Conservation (phyloP, 805 yeast species). For the Ogataea ramenticola region DNA sequence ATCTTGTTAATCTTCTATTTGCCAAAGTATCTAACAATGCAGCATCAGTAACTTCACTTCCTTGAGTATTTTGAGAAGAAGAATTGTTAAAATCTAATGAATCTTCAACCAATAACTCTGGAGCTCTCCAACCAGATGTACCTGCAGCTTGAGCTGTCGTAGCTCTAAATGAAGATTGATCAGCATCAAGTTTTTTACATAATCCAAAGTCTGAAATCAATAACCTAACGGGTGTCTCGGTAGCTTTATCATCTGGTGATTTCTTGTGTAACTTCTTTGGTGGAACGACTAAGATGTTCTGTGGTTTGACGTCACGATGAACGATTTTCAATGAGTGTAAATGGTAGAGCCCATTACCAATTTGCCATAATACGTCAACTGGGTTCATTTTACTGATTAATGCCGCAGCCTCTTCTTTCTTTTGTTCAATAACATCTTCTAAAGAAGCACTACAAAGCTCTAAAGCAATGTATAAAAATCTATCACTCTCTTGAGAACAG, state of each 20-base stretch:
- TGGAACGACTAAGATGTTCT: constrained; percentile 79
- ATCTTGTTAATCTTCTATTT: constrained; percentile 66
- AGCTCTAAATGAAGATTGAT: constrained; percentile 88
- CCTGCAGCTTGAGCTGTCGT: constrained; percentile 93
- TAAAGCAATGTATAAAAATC: constrained; percentile 85
- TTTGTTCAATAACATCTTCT: constrained; percentile 68
- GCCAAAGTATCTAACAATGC: constrained; percentile 32
- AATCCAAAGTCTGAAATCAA: constrained; percentile 94
- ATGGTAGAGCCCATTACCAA: constrained; percentile 79
- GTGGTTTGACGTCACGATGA: constrained; percentile 93
- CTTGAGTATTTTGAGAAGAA: constrained; percentile 52
- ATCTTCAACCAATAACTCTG: constrained; percentile 60
- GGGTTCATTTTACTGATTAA: constrained; percentile 38
- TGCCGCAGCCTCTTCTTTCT: constrained; percentile 31
- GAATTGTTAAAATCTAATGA: constrained; percentile 30
- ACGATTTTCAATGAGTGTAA: constrained; percentile 86
- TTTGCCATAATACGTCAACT: constrained; percentile 57
- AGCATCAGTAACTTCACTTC: constrained; percentile 15
- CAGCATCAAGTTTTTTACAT: constrained; percentile 85
- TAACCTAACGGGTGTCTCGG: constrained; percentile 47
- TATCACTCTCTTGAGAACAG: constrained; percentile 86
- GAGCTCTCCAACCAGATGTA: constrained; percentile 98
- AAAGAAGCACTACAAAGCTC: constrained; percentile 86
- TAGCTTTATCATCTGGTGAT: constrained; percentile 9
- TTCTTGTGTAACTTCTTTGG: constrained; percentile 35